Evolutionary conservation across 2,329 filamentous ascomycete genomes (phyloP), one percentile per base, ranked within the genome.

Genomic region (Claviceps sp.): DNA sequence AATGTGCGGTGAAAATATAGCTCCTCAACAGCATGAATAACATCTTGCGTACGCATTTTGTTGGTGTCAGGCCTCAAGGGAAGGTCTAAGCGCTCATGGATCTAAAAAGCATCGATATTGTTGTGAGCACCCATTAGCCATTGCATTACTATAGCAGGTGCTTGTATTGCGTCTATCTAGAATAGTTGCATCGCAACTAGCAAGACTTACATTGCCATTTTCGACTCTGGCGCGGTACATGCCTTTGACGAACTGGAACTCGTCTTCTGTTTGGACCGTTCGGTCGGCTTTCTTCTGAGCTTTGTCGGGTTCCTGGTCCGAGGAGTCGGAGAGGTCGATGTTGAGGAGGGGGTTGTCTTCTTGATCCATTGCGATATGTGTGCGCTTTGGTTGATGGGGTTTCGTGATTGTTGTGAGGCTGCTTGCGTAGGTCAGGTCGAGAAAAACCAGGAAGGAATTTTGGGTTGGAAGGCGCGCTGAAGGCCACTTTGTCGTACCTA

Each of bases 21-120:
- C 62, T 80, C 77, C 59, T 80, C 77, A 7, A 76, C 72, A 0
- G 77, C 77, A 58, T 80, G 76, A 20, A 79, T 53, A 9, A 76
- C 57, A n/a, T 74, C 69, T 55, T 79, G 75, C 1, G 69, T 64
- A 37, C 71, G 67, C 43, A 69, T 69, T 58, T 79, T 80, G 36
- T 67, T 64, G 4, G 69, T 60, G 4, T 50, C 57, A 9, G 59
- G 55, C 2, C 56, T 56, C 11, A 76, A 56, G 0, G 76, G 75
- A 2, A 77, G 57, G 5, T 59, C 53, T 38, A 77, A 62, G 0
- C 62, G 64, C 44, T 71, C 64, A 60, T 68, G 65, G 23, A 79
- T 68, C 76, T 79, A 51, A 22, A 17, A 11, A 16, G 3, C 17
- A 20, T 42, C 13, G 14, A 11, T 22, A 17, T n/a, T 8, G 17